These are phyloP conservation scores for Steccherinum ochraceum DNA, from an alignment of 768 basidiomycete species.

Conservation along the genomic window DNA sequence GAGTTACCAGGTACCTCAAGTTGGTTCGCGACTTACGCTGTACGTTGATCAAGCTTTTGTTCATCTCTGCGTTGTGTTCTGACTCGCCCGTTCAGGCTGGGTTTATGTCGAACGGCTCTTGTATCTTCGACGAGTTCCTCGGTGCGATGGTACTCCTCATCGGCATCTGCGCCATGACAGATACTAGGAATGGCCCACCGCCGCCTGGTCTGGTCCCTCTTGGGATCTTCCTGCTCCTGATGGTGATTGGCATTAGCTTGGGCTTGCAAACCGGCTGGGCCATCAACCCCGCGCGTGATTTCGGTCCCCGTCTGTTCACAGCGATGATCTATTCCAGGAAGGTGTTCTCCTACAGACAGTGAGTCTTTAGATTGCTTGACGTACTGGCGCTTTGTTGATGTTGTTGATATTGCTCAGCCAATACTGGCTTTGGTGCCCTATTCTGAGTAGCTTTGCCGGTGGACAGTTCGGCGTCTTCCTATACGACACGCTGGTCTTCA, in stretches of 20 bases:
- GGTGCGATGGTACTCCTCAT: constrained; percentile 49
- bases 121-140: constrained; percentile 49
- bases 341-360: constrained; percentile 40
- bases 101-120: constrained; percentile 36
- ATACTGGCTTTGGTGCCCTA: constrained; percentile 71
- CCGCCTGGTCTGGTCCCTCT: constrained; percentile 48
- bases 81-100: constrained; percentile 21
- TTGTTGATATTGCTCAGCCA: constrained; percentile 36
- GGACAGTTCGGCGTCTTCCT: constrained; percentile 40
- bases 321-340: constrained; percentile 63
- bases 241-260: constrained; percentile 49
- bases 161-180: constrained; percentile 45
- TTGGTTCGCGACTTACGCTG: constrained; percentile 58
- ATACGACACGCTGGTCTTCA: constrained; percentile 55
- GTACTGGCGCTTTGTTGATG: neutral
- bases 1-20: constrained; percentile 52
- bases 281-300: constrained; percentile 66
- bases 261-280: constrained; percentile 60
- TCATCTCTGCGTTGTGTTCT: neutral
- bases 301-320: constrained; percentile 63
- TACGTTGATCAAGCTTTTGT: constrained; percentile 23
- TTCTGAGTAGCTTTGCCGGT: constrained; percentile 56
- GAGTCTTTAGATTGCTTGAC: constrained; percentile 10
- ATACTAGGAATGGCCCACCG: constrained; percentile 44
- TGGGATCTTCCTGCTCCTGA: constrained; percentile 46